Percentiles rank a stretch among this genome's conserved stretches.
Conservation (phyloP, 2,329 filamentous ascomycete species). For the Reticulascus tulasneorum region DNA sequence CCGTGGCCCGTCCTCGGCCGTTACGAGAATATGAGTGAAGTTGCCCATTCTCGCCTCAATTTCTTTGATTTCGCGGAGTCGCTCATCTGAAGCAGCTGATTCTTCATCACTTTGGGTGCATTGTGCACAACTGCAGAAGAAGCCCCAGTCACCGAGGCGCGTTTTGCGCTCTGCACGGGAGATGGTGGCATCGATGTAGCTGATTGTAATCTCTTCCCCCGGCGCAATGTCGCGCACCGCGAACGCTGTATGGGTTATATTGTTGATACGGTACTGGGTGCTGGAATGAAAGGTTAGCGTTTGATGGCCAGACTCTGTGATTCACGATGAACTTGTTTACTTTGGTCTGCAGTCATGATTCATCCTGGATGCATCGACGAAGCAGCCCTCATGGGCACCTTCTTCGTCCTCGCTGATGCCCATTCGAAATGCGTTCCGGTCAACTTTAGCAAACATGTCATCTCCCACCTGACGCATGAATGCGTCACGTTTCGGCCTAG, state of each 20-base stretch:
- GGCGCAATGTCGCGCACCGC: constrained; percentile 29
- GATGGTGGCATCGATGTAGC: constrained; percentile 17
- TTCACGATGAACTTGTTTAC: constrained; percentile 14
- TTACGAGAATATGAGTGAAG: constrained; percentile 8
- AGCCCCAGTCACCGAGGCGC: constrained; percentile 20
- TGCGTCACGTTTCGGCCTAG: constrained; percentile 12
- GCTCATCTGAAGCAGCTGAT: constrained; percentile 15
- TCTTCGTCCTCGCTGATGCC: constrained; percentile 12
- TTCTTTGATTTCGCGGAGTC: constrained; percentile 15
- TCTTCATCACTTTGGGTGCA: constrained; percentile 18
- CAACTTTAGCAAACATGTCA: constrained; percentile 27
- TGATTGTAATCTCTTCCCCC: constrained; percentile 31
- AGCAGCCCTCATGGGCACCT: constrained; percentile 20
- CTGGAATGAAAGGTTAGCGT: constrained; percentile 23
- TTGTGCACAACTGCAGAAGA: constrained; percentile 20
- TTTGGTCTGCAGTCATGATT: constrained; percentile 33
- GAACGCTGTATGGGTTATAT: constrained; percentile 25
- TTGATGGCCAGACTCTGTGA: neutral
- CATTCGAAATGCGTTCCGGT: constrained; percentile 29
- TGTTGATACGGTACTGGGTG: constrained; percentile 21
- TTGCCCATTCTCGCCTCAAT: constrained; percentile 13
- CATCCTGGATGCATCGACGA: constrained; percentile 18
- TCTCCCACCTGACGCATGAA: constrained; percentile 23
- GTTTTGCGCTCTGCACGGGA: constrained; percentile 18
- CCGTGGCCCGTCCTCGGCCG: constrained; percentile 15